Conservation (phyloP, 768 basidiomycete genomes). For the Rhizopogon vinicolor region DNA sequence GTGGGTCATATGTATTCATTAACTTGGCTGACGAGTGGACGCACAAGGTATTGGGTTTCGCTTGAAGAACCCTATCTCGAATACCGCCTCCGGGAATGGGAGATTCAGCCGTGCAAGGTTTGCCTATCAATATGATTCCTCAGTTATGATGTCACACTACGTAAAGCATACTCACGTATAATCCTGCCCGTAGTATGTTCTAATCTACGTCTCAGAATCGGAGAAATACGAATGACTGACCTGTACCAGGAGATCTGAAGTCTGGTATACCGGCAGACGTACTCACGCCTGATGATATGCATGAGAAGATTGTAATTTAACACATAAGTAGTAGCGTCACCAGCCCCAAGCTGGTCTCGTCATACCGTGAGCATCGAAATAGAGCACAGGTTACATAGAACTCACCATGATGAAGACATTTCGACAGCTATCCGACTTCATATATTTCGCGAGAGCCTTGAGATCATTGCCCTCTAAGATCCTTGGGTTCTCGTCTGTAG, state of each 20-base stretch:
- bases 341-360: constrained; percentile 57
- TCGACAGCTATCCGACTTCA: constrained; percentile 61
- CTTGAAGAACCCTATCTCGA: constrained; percentile 85
- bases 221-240: constrained; percentile 31
- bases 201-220: neutral
- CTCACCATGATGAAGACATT: constrained; percentile 72
- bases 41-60: constrained; percentile 75
- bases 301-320: neutral
- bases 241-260: constrained; percentile 83
- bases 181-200: constrained; percentile 3
- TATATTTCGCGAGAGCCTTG: constrained; percentile 55
- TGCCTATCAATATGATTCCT: constrained; percentile 37
- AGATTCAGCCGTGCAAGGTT: constrained; percentile 74
- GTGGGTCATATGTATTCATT: neutral
- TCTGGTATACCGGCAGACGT: constrained; percentile 86
- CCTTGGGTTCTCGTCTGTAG: constrained; percentile 7
- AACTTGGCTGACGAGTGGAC: constrained; percentile 14
- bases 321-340: constrained; percentile 29
- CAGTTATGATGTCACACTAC: neutral
- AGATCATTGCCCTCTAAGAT: constrained; percentile 34
- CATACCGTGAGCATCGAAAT: neutral
- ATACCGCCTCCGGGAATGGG: constrained; percentile 94
- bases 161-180: constrained; percentile 21
- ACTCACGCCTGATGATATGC: constrained; percentile 49
- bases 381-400: neutral